Base-by-base conservation (phyloP, 2,329 filamentous ascomycete species). In the Capronia coronata region DNA sequence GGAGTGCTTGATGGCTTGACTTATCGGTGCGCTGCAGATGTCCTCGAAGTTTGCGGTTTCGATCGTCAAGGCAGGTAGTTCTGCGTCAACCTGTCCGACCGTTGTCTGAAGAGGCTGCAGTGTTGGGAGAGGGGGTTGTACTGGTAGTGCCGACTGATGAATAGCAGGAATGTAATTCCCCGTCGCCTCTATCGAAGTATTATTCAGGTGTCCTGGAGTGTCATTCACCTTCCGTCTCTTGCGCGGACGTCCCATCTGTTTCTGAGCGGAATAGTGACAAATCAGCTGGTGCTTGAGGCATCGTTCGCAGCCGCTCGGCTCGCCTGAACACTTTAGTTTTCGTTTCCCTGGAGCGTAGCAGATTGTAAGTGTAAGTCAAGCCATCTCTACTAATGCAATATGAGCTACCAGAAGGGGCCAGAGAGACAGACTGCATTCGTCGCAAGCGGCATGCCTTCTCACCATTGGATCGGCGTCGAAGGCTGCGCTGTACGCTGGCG, bases 251-350 rank as follows among this genome's bases (percentile, higher is more conserved):
- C 71, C 71, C 71, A 74, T 74, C 53, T 68, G 70, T 56, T 73
- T 74, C 57, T 73, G 71, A 47, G 67, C 57, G 3, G 71, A 74
- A 57, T 73, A 74, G 48, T 71, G 67, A 54, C 71, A 74, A 43
- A 47, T 42, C 19, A 74, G 60, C 3, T 61, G 61, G 49, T 74
- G 69, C 43, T 68, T 70, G 30, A 65, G 45, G 52, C 71, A 74
- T 47, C 71, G 66, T 46, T 56, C 62, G 51, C 71, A 74, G 6
- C 71, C 71, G 8, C 56, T 57, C n/a, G 60, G 42, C 49, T 73
- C 69, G 2, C 71, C 71, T 1, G 71, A 72, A 60, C 71, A 74
- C 64, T 72, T 73, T 48, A 74, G 59, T 56, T 74, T 74, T 35
- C 71, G 66, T 57, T 69, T 69, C 52, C 71, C 71, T 74, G 21